Percentiles rank a stretch among this genome's conserved stretches.
Evolutionary conservation across 129 eudicot species (phyloP).

Genomic region (Flaveria robusta): DNA sequence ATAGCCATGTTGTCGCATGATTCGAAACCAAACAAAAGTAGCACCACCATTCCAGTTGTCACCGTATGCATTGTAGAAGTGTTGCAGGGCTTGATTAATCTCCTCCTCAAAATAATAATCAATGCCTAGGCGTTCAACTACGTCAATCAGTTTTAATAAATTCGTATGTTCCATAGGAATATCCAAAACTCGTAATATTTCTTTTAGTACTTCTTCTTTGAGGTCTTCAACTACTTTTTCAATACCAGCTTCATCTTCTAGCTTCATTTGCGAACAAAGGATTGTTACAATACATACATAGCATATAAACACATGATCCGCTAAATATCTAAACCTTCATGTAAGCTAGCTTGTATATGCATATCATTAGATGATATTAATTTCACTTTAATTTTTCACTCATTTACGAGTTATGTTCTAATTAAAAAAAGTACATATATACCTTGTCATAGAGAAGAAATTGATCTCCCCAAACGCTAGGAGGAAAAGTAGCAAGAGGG

Average conservation of each 20-base stretch:
- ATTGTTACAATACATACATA: neutral
- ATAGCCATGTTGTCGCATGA: neutral
- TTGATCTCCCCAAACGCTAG: neutral
- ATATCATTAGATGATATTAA: no score
- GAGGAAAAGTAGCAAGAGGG: slow-evolving; percentile 2
- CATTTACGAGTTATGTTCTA: no score
- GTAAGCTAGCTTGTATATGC: no score
- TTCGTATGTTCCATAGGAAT: neutral
- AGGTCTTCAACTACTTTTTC: neutral
- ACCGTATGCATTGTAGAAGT: neutral
- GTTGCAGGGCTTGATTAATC: neutral
- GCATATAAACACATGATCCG: no score
- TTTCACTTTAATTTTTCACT: no score
- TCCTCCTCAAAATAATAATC: neutral
- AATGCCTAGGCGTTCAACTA: neutral
- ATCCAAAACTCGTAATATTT: neutral
- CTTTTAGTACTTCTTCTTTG: neutral
- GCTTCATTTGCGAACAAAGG: neutral
- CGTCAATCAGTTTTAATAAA: neutral
- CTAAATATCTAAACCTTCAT: no score
- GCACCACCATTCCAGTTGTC: neutral
- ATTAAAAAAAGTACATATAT: neutral
- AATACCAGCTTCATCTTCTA: neutral
- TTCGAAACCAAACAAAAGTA: slow-evolving; percentile 1
- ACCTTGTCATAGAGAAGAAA: neutral